Conservation (phyloP, 441 rosid genomes). For the Adansonia rubrostipa region DNA sequence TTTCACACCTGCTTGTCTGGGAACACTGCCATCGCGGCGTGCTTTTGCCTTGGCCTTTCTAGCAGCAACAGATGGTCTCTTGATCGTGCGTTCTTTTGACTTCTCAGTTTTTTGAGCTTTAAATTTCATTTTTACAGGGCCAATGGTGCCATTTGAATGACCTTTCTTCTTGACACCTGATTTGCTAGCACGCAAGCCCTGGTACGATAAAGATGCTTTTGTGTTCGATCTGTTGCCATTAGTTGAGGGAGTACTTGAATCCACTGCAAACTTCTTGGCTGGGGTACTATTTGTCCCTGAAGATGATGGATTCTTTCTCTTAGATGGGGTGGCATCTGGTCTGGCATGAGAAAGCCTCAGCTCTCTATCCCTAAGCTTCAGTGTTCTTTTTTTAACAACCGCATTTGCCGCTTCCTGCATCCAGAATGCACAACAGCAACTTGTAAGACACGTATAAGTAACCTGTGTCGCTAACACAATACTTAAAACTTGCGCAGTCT, state of each 20-base stretch:
- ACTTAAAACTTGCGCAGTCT: neutral
- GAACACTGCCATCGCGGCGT: slow-evolving; percentile 41
- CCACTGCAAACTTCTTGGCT: slow-evolving; percentile 49
- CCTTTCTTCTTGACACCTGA: slow-evolving; percentile 55
- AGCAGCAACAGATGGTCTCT: slow-evolving; percentile 84
- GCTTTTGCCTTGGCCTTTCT: slow-evolving; percentile 68
- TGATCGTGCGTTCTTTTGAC: slow-evolving; percentile 43
- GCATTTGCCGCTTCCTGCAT: slow-evolving; percentile 83
- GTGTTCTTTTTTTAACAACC: slow-evolving; percentile 60
- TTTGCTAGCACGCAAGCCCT: slow-evolving; percentile 84
- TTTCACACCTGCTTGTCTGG: slow-evolving; percentile 58
- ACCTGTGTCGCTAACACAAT: neutral
- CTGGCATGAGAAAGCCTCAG: slow-evolving; percentile 66
- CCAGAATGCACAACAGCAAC: slow-evolving; percentile 10
- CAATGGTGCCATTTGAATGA: slow-evolving; percentile 36
- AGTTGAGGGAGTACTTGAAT: slow-evolving; percentile 44
- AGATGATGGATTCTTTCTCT: slow-evolving; percentile 57
- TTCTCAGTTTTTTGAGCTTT: slow-evolving; percentile 40
- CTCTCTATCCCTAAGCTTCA: slow-evolving; percentile 81
- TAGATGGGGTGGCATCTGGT: slow-evolving; percentile 63
- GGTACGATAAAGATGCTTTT: slow-evolving; percentile 58
- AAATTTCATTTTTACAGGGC: slow-evolving; percentile 42
- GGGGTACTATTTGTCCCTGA: slow-evolving; percentile 42
- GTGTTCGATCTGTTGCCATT: slow-evolving; percentile 28
- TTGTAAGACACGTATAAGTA: neutral